These are phyloP conservation scores for Dendrobium officinale DNA, from an alignment of 106 monocot species.

Conservation along the genomic window DNA sequence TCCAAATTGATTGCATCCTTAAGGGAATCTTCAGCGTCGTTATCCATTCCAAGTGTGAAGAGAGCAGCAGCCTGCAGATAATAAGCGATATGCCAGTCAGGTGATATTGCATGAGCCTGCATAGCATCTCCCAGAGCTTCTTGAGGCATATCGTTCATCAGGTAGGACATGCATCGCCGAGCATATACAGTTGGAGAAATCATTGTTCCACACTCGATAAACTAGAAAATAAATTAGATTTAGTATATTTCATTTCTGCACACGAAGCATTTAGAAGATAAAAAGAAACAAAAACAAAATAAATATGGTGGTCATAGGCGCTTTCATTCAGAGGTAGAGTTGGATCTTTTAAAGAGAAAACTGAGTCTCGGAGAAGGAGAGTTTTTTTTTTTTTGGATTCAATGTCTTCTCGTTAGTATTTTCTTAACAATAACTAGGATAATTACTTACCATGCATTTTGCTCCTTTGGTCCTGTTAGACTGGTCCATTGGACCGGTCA, in stretches of 20 bases:
- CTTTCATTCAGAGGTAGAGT: too few species aligned
- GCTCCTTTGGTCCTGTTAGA: too few species aligned
- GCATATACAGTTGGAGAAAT: constrained; percentile 75
- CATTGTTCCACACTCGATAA: constrained; percentile 74
- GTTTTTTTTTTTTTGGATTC: too few species aligned
- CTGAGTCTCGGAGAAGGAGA: too few species aligned
- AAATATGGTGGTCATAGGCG: too few species aligned
- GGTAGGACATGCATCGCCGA: constrained; percentile 59
- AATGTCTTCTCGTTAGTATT: too few species aligned
- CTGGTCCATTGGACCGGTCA: too few species aligned
- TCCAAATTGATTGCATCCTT: constrained; percentile 52
- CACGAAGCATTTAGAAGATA: neutral
- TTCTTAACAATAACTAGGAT: too few species aligned
- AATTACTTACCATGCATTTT: too few species aligned
- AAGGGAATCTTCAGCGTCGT: constrained; percentile 64
- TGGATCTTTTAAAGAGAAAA: too few species aligned
- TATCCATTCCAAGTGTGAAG: constrained; percentile 61
- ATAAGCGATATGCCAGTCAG: constrained; percentile 72
- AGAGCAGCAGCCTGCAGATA: constrained; percentile 77
- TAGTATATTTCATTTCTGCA: neutral
- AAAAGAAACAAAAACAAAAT: too few species aligned
- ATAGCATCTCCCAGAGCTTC: constrained; percentile 91
- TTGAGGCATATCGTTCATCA: constrained; percentile 66
- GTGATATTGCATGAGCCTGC: constrained; percentile 76
- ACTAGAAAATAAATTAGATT: constrained; percentile 30